phyloP scores from a whole-genome alignment of 495 filamentous ascomycete species.

The Hypoxylon subgilvum region DNA sequence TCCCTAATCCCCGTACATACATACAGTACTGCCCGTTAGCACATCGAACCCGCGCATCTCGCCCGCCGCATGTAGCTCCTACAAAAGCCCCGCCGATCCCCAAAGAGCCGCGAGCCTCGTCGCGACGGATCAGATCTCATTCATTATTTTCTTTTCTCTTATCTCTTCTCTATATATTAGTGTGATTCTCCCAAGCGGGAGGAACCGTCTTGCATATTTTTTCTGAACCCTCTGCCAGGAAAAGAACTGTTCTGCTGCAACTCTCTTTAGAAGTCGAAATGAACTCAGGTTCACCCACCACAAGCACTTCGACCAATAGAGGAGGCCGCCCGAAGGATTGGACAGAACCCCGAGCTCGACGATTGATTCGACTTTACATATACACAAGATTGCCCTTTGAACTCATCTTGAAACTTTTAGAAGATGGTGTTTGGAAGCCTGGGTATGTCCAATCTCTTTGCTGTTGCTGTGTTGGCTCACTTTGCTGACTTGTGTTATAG shows the following conservation, averaged over 20 bases:
- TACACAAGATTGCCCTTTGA: conserved; percentile 52
- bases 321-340: conserved; percentile 55
- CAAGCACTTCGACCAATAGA: conserved; percentile 40
- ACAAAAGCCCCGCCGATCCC: conserved; percentile 32
- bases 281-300: conserved; percentile 41
- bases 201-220: conserved; percentile 9
- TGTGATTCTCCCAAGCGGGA: conserved; percentile 8
- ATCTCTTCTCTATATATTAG: not conserved
- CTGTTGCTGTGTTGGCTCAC: not conserved
- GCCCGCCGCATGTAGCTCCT: not conserved
- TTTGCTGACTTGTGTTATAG: conserved; percentile 30
- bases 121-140: conserved; percentile 3
- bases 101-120: conserved; percentile 28
- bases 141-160: conserved; percentile 8
- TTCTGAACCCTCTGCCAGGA: not conserved
- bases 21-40: conserved; percentile 2
- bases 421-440: conserved; percentile 51
- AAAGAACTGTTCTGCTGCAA: too few relatives aligned
- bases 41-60: too few relatives aligned
- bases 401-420: conserved; percentile 51
- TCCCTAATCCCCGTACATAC: conserved; percentile 6
- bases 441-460: conserved; percentile 37
- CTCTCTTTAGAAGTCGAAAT: conserved; percentile 17
- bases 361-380: conserved; percentile 52
- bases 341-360: conserved; percentile 51